phyloP scores from a whole-genome alignment of 805 yeast genomes.

The Starmerella vitae region DNA sequence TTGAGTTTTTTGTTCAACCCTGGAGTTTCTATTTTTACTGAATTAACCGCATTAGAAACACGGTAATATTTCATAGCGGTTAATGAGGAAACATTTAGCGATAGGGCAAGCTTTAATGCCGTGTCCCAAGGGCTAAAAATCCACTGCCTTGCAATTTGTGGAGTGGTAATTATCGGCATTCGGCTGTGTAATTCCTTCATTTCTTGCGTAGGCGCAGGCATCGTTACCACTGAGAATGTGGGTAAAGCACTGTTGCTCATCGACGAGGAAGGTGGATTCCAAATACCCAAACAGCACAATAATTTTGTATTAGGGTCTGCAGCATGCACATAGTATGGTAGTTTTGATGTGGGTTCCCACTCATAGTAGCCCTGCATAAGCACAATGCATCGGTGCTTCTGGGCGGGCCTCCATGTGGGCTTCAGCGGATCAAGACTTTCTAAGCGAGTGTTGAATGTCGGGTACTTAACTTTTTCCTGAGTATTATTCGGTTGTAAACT shows the following conservation, averaged over 20 bases:
- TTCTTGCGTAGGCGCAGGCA: slow-evolving; percentile 43
- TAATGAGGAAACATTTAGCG: slow-evolving; percentile 1
- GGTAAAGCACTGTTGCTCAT: slow-evolving; percentile 16
- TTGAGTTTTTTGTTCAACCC: neutral
- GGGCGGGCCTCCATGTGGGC: slow-evolving; percentile 45
- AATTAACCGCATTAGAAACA: neutral
- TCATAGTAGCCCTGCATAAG: slow-evolving; percentile 80
- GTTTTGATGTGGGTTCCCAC: slow-evolving; percentile 39
- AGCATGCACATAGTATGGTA: slow-evolving; percentile 51
- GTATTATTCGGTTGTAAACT: slow-evolving; percentile 50
- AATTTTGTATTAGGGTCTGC: slow-evolving; percentile 24
- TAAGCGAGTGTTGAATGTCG: slow-evolving; percentile 53
- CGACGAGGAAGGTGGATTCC: slow-evolving; percentile 22
- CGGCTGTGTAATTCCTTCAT: slow-evolving; percentile 60
- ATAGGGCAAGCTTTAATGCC: slow-evolving; percentile 35
- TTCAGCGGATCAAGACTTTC: slow-evolving; percentile 42
- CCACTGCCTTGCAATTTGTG: slow-evolving; percentile 34
- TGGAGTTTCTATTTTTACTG: neutral
- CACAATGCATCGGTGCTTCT: slow-evolving; percentile 50
- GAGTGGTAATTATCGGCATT: slow-evolving; percentile 53
- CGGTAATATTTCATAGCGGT: neutral
- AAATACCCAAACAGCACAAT: slow-evolving; percentile 55
- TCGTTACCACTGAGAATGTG: slow-evolving; percentile 60
- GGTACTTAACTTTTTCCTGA: slow-evolving; percentile 16
- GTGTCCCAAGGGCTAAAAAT: slow-evolving; percentile 51